phyloP scores from a whole-genome alignment of 2,329 filamentous ascomycete species.

The Aspergillus sp. region DNA sequence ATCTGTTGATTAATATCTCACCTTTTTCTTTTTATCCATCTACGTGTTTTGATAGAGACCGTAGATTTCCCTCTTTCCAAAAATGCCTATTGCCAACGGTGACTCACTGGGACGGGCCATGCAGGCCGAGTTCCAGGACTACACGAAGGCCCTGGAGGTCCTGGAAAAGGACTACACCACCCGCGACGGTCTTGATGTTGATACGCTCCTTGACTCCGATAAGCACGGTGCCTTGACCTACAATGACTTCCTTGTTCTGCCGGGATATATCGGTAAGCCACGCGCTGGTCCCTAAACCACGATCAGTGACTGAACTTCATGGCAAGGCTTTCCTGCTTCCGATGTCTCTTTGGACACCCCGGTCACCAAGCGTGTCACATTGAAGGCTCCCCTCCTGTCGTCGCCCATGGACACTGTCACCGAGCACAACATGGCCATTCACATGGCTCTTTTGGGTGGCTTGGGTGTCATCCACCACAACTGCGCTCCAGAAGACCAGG shows the following conservation, averaged over 20 bases:
- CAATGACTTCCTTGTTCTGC: slow-evolving; percentile 96
- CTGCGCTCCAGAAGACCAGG: slow-evolving; percentile 95
- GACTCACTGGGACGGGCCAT: slow-evolving; percentile 51
- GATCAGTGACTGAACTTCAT: slow-evolving; percentile 23
- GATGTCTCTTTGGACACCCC: slow-evolving; percentile 86
- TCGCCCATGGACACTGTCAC: slow-evolving; percentile 99
- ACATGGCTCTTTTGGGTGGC: slow-evolving; percentile 63
- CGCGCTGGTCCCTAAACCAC: slow-evolving; percentile 8
- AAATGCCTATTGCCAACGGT: slow-evolving; percentile 73
- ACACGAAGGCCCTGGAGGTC: slow-evolving; percentile 72
- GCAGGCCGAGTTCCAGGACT: slow-evolving; percentile 65
- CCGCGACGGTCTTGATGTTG: slow-evolving; percentile 82
- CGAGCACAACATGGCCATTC: slow-evolving; percentile 98
- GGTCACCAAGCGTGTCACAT: slow-evolving; percentile 88
- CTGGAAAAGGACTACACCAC: slow-evolving; percentile 66
- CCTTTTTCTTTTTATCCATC: slow-evolving; percentile 20
- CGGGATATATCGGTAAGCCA: slow-evolving; percentile 81
- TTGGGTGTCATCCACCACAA: slow-evolving; percentile 96
- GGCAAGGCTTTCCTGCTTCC: slow-evolving; percentile 79
- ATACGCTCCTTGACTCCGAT: slow-evolving; percentile 85
- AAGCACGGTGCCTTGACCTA: slow-evolving; percentile 93
- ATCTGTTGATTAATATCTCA: slow-evolving; percentile 44
- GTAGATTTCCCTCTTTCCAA: slow-evolving; percentile 38
- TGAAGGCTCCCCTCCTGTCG: slow-evolving; percentile 96
- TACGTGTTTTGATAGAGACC: slow-evolving; percentile 26